Evolutionary conservation across 345 rosid species (phyloP).

Genomic region (Eucalyptus pumila): DNA sequence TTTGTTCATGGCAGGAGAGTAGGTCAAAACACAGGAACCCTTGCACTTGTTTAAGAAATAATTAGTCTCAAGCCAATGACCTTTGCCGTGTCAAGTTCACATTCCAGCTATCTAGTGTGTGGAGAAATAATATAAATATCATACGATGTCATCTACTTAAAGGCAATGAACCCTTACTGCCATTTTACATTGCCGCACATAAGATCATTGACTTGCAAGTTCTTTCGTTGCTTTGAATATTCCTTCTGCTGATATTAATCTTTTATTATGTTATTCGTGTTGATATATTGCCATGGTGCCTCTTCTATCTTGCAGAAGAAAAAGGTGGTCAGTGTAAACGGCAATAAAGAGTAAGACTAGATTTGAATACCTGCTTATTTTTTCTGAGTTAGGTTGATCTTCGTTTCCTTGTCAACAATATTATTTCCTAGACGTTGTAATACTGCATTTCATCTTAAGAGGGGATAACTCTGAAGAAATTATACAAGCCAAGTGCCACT

Average conservation of each 20-base stretch:
- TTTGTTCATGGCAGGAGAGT: neutral
- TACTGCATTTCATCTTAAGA: neutral
- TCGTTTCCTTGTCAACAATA: neutral
- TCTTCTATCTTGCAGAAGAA: slow-evolving; percentile 1
- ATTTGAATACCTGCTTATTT: neutral
- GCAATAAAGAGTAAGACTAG: slow-evolving; percentile 24
- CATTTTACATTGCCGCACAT: neutral
- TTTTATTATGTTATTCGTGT: neutral
- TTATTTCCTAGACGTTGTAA: neutral
- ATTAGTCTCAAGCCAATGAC: neutral
- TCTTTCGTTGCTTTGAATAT: neutral
- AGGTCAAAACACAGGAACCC: neutral
- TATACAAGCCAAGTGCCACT: slow-evolving; percentile 37
- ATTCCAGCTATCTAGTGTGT: neutral
- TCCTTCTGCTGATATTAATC: neutral
- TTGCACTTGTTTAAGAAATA: neutral
- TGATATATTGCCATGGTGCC: neutral
- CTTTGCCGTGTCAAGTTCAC: neutral
- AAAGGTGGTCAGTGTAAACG: neutral
- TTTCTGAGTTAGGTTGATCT: neutral
- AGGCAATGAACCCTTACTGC: neutral
- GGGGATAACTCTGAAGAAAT: slow-evolving; percentile 15
- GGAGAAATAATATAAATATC: neutral
- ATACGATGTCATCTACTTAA: neutral
- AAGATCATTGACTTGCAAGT: neutral